Evolutionary conservation across 179 eudicot species (phyloP).

Genomic region (Vitellaria paradoxa): DNA sequence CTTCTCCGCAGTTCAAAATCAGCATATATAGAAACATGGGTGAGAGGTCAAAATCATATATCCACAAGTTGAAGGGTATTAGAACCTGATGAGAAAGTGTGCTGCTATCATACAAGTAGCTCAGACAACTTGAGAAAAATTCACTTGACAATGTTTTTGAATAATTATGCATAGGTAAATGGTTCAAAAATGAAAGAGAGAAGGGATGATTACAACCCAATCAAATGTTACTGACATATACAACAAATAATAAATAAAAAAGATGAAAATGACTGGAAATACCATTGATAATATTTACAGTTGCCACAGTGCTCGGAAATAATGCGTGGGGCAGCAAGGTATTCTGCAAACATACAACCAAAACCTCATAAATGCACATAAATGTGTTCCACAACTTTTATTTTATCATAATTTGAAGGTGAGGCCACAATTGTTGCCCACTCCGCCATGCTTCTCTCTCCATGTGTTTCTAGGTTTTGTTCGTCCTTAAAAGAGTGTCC

Average conservation of each 20-base stretch:
- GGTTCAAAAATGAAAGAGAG: background rate
- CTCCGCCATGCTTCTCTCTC: background rate
- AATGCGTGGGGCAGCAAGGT: background rate
- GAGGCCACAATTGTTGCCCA: background rate
- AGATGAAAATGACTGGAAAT: background rate
- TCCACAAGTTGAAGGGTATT: background rate
- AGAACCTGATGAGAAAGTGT: background rate
- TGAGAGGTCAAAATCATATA: slow-evolving; percentile 10
- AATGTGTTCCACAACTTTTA: background rate
- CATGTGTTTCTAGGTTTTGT: background rate
- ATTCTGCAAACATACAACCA: background rate
- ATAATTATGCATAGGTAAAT: background rate
- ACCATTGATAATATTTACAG: background rate
- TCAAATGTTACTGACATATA: background rate
- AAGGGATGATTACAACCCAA: background rate
- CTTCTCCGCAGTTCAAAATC: slow-evolving; percentile 61
- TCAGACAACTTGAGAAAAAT: slow-evolving; percentile 7
- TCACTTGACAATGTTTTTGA: background rate
- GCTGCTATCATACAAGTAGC: background rate
- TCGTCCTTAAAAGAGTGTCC: no score
- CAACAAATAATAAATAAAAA: background rate
- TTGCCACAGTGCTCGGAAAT: background rate
- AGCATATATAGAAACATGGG: slow-evolving; percentile 7
- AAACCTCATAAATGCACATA: background rate
- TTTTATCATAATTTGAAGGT: background rate